phyloP scores from a whole-genome alignment of 345 rosid genomes.

The Microcos paniculata region DNA sequence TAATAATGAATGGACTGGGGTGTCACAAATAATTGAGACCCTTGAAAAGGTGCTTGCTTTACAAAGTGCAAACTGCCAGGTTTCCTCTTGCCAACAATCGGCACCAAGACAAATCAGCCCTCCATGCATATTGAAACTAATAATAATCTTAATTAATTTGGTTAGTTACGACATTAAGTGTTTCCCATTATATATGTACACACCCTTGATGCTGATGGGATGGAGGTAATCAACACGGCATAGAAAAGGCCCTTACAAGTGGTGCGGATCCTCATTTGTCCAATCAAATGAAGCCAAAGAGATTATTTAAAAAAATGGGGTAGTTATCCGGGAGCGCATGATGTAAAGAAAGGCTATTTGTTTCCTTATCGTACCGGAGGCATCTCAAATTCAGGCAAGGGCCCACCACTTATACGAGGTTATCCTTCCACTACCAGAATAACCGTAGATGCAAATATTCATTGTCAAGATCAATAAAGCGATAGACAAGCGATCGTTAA shows the following conservation, averaged over 20 bases:
- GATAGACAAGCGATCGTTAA: background rate
- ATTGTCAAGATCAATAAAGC: too few relatives aligned
- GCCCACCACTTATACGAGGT: background rate
- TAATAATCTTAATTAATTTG: too few relatives aligned
- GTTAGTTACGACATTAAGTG: too few relatives aligned
- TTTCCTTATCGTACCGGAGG: background rate
- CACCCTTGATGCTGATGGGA: background rate
- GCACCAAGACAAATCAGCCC: background rate
- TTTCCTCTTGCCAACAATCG: background rate
- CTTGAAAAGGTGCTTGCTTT: too few relatives aligned
- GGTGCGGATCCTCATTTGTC: background rate
- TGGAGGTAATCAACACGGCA: background rate
- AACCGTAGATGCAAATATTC: background rate
- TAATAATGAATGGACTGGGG: too few relatives aligned
- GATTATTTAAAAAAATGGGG: too few relatives aligned
- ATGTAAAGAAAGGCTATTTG: background rate
- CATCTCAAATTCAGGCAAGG: background rate
- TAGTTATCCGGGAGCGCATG: too few relatives aligned
- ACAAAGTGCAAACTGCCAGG: too few relatives aligned
- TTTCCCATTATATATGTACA: background rate
- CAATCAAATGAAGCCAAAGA: background rate
- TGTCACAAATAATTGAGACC: too few relatives aligned
- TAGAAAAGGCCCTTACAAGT: background rate
- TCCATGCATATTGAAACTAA: too few relatives aligned
- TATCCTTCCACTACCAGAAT: background rate